phyloP scores from a whole-genome alignment of 257 asterid genomes.

The Mentha longifolia region DNA sequence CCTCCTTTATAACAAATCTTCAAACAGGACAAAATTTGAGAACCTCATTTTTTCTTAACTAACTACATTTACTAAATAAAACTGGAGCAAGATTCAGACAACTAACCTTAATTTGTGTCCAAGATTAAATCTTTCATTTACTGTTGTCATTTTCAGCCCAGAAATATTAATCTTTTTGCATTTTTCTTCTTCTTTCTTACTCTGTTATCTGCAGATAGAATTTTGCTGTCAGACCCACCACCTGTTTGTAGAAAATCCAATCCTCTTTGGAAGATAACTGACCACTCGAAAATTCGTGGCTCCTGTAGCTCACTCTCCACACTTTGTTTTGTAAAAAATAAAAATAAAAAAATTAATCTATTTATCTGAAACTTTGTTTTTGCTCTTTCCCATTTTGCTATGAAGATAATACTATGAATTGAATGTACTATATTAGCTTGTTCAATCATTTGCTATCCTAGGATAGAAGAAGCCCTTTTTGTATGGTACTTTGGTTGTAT shows the following conservation, averaged over 20 bases:
- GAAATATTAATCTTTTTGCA: background rate
- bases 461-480: background rate
- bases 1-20: slow-evolving; percentile 24
- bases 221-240: slow-evolving; percentile 37
- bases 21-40: slow-evolving; percentile 22
- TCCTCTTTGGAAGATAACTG: slow-evolving; percentile 61
- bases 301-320: slow-evolving; percentile 44
- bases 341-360: slow-evolving; percentile 15
- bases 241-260: slow-evolving; percentile 41
- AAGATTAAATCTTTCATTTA: slow-evolving; percentile 35
- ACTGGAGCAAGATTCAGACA: slow-evolving; percentile 25
- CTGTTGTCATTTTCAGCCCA: slow-evolving; percentile 42
- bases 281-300: slow-evolving; percentile 85
- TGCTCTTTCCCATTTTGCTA: slow-evolving; percentile 14
- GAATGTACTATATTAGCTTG: slow-evolving; percentile 22
- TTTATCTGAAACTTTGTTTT: slow-evolving; percentile 41
- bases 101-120: slow-evolving; percentile 8
- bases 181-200: slow-evolving; percentile 16
- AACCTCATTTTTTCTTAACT: slow-evolving; percentile 23
- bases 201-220: slow-evolving; percentile 36
- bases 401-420: slow-evolving; percentile 43
- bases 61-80: slow-evolving; percentile 19
- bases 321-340: slow-evolving; percentile 20
- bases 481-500: slow-evolving; percentile 23
- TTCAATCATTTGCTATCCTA: slow-evolving; percentile 24